Percentiles rank a stretch among this genome's conserved stretches.
Evolutionary conservation across 805 yeast species (phyloP).

Genomic region (Candida verbasci): DNA sequence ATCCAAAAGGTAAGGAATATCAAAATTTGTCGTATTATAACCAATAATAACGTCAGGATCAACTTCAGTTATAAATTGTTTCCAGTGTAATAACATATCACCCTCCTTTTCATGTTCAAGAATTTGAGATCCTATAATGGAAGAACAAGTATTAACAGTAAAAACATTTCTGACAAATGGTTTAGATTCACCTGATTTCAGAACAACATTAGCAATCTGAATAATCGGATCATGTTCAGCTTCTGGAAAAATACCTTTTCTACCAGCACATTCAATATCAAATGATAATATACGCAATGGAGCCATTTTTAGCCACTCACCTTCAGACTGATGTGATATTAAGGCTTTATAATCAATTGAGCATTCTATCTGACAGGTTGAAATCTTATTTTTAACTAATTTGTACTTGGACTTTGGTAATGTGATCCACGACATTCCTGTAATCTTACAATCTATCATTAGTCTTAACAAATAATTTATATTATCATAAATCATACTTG

Average conservation of each 20-base stretch:
- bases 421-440: conserved; percentile 97
- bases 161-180: conserved; percentile 95
- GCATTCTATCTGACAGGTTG: conserved; percentile 86
- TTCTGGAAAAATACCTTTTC: conserved; percentile 96
- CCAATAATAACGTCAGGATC: conserved; percentile 98
- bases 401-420: conserved; percentile 71
- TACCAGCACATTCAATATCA: conserved; percentile 98
- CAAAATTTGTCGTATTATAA: conserved; percentile 91
- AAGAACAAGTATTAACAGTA: conserved; percentile 85
- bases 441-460: conserved; percentile 88
- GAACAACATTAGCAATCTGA: conserved; percentile 94
- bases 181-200: conserved; percentile 71
- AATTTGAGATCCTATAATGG: conserved; percentile 91
- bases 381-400: conserved; percentile 45
- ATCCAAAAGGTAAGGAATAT: conserved; percentile 86
- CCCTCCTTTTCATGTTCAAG: conserved; percentile 69
- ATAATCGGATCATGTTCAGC: conserved; percentile 90
- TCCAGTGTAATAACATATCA: conserved; percentile 84
- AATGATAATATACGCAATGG: conserved; percentile 90
- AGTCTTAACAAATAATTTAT: conserved; percentile 79
- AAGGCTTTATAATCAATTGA: conserved; percentile 62
- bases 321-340: conserved; percentile 82
- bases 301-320: conserved; percentile 89
- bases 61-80: conserved; percentile 71
- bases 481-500: conserved; percentile 77